Evolutionary conservation across 1,284 basidiomycete genomes (phyloP).

Genomic region (Ceratobasidium sp.): DNA sequence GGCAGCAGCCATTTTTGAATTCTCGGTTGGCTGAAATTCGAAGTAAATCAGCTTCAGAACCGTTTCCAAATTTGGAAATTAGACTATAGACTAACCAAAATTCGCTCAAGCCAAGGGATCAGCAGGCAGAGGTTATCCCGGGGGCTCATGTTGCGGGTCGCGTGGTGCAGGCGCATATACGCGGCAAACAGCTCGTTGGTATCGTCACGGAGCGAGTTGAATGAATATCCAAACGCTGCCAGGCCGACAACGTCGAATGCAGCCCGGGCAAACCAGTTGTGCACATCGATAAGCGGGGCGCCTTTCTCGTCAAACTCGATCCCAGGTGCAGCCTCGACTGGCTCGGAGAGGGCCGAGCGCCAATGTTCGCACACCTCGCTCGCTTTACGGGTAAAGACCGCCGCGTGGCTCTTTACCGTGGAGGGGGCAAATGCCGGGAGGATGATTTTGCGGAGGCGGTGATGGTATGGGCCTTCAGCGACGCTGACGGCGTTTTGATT

Average conservation of each 20-base stretch:
- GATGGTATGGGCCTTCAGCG: slow-evolving; percentile 37
- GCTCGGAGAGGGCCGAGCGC: slow-evolving; percentile 1
- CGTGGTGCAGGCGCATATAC: slow-evolving; percentile 51
- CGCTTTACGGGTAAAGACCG: slow-evolving; percentile 70
- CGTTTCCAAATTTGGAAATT: slow-evolving; percentile 47
- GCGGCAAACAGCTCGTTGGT: slow-evolving; percentile 56
- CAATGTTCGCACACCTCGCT: slow-evolving; percentile 54
- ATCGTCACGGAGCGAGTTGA: slow-evolving; percentile 52
- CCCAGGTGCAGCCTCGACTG: slow-evolving; percentile 22
- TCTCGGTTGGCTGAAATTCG: slow-evolving; percentile 43
- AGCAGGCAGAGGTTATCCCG: slow-evolving; percentile 59
- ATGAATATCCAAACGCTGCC: slow-evolving; percentile 55
- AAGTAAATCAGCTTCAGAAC: slow-evolving; percentile 32
- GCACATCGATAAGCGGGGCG: slow-evolving; percentile 58
- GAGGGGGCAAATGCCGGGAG: slow-evolving; percentile 63
- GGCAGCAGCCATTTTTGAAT: slow-evolving; percentile 50
- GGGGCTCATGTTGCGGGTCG: slow-evolving; percentile 62
- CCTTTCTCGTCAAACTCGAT: slow-evolving; percentile 30
- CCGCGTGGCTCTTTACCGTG: slow-evolving; percentile 62
- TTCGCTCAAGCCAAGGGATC: slow-evolving; percentile 65
- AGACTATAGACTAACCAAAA: slow-evolving; percentile 62
- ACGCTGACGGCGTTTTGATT: slow-evolving; percentile 25
- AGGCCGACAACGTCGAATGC: slow-evolving; percentile 76
- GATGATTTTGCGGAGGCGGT: slow-evolving; percentile 30
- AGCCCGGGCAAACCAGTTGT: slow-evolving; percentile 65